Percentiles rank a stretch among this genome's conserved stretches.
phyloP scores from a whole-genome alignment of 2,329 filamentous ascomycete species.

The Sclerotinia borealis region DNA sequence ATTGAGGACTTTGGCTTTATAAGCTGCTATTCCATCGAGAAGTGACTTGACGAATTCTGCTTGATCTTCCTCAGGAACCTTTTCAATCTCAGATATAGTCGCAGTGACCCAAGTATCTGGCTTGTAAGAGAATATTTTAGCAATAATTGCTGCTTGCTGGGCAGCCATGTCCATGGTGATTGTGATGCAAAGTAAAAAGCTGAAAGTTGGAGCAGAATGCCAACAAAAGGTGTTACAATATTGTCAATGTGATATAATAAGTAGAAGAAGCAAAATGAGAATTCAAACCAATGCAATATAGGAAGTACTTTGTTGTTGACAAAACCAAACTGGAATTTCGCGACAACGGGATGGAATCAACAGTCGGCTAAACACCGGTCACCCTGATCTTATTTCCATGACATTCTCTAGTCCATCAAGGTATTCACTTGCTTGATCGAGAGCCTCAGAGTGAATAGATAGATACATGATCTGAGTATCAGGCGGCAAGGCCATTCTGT shows the following conservation, averaged over 20 bases:
- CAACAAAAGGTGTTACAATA: background rate
- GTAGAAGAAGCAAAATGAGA: background rate
- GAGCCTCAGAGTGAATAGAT: accelerated
- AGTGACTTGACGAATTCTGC: background rate
- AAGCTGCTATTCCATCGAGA: background rate
- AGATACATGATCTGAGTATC: too few species aligned
- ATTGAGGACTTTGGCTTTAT: background rate
- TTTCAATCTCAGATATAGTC: background rate
- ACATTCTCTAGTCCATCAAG: background rate
- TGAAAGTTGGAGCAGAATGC: background rate
- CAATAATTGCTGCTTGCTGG: background rate
- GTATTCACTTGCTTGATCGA: background rate
- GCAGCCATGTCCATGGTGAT: background rate
- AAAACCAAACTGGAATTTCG: background rate
- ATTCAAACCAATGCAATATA: background rate
- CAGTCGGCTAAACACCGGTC: background rate
- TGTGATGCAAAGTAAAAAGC: background rate
- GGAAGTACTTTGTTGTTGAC: background rate
- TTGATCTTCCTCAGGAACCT: background rate
- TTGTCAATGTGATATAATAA: background rate
- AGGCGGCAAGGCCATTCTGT: background rate
- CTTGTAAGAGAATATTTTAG: background rate
- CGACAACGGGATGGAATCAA: background rate
- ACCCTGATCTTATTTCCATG: background rate
- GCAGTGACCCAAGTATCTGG: background rate